Percentiles rank a stretch among this genome's conserved stretches.
Evolutionary conservation across 805 yeast species (phyloP).

Genomic region (Saccharomycopsis schoenii): DNA sequence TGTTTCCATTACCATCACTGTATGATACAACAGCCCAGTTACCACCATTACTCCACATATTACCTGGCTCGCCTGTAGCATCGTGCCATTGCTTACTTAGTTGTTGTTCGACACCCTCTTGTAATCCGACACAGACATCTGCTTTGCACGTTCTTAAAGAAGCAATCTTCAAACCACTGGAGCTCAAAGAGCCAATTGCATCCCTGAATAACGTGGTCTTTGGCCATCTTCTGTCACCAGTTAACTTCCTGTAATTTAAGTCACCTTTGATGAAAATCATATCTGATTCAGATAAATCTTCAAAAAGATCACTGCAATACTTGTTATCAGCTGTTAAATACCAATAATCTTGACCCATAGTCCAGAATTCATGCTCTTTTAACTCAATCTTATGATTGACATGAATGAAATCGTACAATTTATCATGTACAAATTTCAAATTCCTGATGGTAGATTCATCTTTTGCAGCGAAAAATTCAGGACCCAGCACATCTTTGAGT

Average conservation of each 20-base stretch:
- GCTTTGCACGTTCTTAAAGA: slow-evolving; percentile 93
- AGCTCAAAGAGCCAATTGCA: slow-evolving; percentile 63
- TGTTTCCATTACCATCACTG: slow-evolving; percentile 11
- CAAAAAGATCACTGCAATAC: slow-evolving; percentile 47
- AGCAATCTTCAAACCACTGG: slow-evolving; percentile 52
- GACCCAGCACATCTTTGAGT: slow-evolving; percentile 44
- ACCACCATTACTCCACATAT: slow-evolving; percentile 81
- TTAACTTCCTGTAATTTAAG: slow-evolving; percentile 85
- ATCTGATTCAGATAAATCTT: slow-evolving; percentile 51
- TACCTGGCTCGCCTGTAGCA: slow-evolving; percentile 51
- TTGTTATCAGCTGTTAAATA: slow-evolving; percentile 42
- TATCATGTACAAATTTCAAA: slow-evolving; percentile 37
- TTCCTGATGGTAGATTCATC: slow-evolving; percentile 20
- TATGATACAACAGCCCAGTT: slow-evolving; percentile 87
- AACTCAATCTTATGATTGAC: slow-evolving; percentile 39
- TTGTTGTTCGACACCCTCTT: slow-evolving; percentile 60
- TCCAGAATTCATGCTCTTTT: slow-evolving; percentile 75
- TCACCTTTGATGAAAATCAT: slow-evolving; percentile 90
- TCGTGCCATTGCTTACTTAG: slow-evolving; percentile 51
- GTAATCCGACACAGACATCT: slow-evolving; percentile 84
- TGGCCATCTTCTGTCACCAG: slow-evolving; percentile 87
- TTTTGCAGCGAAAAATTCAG: slow-evolving; percentile 36
- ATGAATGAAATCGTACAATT: slow-evolving; percentile 33
- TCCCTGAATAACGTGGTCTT: slow-evolving; percentile 61
- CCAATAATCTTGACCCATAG: slow-evolving; percentile 70